Evolutionary conservation across 768 basidiomycete genomes (phyloP).

Genomic region (Phylloporus scabripes): DNA sequence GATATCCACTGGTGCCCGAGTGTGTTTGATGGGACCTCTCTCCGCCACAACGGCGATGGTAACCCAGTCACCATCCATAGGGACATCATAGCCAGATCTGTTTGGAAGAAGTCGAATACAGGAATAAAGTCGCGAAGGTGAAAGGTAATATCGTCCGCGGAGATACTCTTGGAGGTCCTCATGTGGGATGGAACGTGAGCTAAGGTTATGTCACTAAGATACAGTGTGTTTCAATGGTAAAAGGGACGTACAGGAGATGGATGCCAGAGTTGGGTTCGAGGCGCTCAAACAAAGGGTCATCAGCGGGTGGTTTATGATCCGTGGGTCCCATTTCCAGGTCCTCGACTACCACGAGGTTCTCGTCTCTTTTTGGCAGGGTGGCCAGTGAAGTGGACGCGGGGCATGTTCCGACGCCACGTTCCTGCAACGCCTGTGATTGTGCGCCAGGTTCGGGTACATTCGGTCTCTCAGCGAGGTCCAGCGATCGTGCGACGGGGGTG

Average conservation of each 20-base stretch:
- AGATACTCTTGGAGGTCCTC: constrained; percentile 78
- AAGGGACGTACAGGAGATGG: constrained; percentile 59
- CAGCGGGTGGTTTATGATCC: constrained; percentile 62
- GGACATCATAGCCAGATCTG: constrained; percentile 84
- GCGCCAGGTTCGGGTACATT: constrained; percentile 4
- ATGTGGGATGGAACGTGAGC: constrained; percentile 68
- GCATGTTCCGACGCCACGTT: constrained; percentile 5
- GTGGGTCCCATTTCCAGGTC: constrained; percentile 72
- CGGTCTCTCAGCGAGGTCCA: constrained; percentile 18
- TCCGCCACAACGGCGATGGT: constrained; percentile 96
- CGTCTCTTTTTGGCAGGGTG: constrained; percentile 40
- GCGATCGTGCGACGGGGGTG: constrained; percentile 27
- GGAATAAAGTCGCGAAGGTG: constrained; percentile 87
- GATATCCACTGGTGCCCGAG: constrained; percentile 54
- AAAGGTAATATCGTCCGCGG: constrained; percentile 77
- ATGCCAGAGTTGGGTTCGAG: constrained; percentile 93
- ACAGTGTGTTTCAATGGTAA: not conserved
- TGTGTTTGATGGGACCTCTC: constrained; percentile 72
- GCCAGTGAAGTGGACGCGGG: constrained; percentile 3
- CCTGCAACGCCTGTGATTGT: constrained; percentile 4
- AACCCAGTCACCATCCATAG: constrained; percentile 90
- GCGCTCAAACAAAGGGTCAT: constrained; percentile 71
- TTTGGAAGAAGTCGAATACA: constrained; percentile 70
- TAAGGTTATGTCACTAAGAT: constrained; percentile 30
- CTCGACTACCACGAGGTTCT: constrained; percentile 66